Evolutionary conservation across 1,284 basidiomycete species (phyloP).

Genomic region (Fomitopsis schrenkii): DNA sequence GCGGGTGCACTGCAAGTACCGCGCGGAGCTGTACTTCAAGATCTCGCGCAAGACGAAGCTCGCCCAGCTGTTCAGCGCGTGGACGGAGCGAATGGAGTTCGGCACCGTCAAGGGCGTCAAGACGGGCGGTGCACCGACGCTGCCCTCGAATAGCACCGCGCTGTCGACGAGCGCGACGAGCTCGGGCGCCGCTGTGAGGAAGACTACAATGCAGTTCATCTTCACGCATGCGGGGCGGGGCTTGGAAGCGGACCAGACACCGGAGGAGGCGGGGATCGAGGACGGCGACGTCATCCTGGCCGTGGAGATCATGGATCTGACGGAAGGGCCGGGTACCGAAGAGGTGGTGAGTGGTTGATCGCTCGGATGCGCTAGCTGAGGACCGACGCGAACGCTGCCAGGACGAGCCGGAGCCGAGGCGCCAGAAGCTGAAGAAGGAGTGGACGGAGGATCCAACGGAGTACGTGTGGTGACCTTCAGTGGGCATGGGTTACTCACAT

Average conservation of each 20-base stretch:
- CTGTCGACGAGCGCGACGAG: conserved; percentile 40
- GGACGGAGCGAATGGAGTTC: conserved; percentile 80
- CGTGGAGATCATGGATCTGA: conserved; percentile 83
- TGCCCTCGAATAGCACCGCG: conserved; percentile 41
- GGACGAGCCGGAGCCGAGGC: conserved; percentile 61
- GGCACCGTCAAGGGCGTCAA: conserved; percentile 23
- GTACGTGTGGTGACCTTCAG: conserved; percentile 38
- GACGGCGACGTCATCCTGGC: conserved; percentile 82
- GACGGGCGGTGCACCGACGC: conserved; percentile 24
- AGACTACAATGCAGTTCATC: conserved; percentile 56
- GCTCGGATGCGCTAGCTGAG: neutral
- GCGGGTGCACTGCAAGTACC: conserved; percentile 81
- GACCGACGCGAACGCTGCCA: conserved; percentile 21
- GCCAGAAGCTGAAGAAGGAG: conserved; percentile 68
- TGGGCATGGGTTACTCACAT: neutral
- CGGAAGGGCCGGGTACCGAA: conserved; percentile 57
- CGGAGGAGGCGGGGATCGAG: conserved; percentile 81
- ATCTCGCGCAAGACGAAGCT: conserved; percentile 83
- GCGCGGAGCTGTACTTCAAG: conserved; percentile 84
- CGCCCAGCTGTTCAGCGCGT: conserved; percentile 74
- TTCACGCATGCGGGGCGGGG: conserved; percentile 76
- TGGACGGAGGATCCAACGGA: conserved; percentile 72
- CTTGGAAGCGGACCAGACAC: conserved; percentile 71
- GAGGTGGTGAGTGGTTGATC: conserved; percentile 46
- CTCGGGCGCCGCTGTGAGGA: conserved; percentile 20